Conservation (phyloP, 345 rosid genomes). For the Ailanthus altissimus region DNA sequence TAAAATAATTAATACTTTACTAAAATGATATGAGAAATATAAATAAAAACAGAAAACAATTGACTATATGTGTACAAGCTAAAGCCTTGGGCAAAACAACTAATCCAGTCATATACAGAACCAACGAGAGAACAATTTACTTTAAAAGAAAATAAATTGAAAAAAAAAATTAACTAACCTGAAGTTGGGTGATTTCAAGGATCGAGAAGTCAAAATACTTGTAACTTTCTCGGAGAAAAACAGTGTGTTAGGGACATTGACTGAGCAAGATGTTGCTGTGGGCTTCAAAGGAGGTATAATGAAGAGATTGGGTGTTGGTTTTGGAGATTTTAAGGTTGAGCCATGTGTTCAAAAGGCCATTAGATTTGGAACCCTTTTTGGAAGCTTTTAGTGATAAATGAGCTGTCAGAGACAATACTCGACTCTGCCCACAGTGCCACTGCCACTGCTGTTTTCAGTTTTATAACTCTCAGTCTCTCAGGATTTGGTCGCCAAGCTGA, state of each 20-base stretch:
- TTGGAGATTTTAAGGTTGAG: slow-evolving; percentile 33
- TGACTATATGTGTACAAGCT: background rate
- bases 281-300: slow-evolving; percentile 17
- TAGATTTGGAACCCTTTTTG: slow-evolving; percentile 40
- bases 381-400: background rate
- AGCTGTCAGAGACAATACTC: background rate
- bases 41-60: background rate
- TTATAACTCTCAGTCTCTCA: background rate
- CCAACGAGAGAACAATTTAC: background rate
- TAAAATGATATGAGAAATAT: background rate
- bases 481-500: too few relatives aligned
- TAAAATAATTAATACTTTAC: background rate
- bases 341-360: slow-evolving; percentile 36
- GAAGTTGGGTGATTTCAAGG: slow-evolving; percentile 30
- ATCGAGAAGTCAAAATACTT: slow-evolving; percentile 12
- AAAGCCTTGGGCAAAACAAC: background rate
- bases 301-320: slow-evolving; percentile 22
- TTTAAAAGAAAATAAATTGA: background rate
- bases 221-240: background rate
- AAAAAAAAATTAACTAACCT: slow-evolving; percentile 25
- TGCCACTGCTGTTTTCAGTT: background rate
- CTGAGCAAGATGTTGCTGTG: background rate
- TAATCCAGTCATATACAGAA: background rate
- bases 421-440: background rate
- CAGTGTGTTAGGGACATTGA: slow-evolving; percentile 14